Base-by-base conservation (phyloP, 257 asterid species). In the Petunia axillaris region DNA sequence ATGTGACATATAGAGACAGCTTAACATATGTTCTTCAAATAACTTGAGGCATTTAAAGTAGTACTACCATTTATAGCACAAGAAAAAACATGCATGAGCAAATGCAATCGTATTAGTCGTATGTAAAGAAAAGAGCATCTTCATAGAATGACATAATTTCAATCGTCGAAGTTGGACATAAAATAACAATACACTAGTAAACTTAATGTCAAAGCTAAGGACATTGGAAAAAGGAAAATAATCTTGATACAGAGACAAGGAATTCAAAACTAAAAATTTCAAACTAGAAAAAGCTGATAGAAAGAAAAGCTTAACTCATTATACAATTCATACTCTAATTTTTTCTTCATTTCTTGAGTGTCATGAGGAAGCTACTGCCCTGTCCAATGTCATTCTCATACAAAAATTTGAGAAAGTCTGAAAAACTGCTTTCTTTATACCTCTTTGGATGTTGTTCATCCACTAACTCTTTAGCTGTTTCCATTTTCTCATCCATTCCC, bases 401-500 rank as follows among this genome's bases (percentile, higher is more conserved):
- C 16, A 89, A 76, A 66, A 86, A 86, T 36, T 84, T 48, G 68
- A 91, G 71, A 37, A 88, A 89, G 62, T 91, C 91, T 60, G 79
- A 65, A n/a, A 91, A 88, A 37, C 91, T 85, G 68, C 93, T 89
- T 10, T 76, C 87, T 59, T 8, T 82, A 58, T 89, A 91, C 0
- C 80, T 81, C 37, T 50, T 81, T 0, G 84, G 87, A 46, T 83
- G 62, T 10, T 81, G 64, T 39, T 83, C 87, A 64, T 87, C 87
- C 25, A 84, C 85, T 43, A 87, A 60, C 77, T 91, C 94, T 74
- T 41, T 5, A 0, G 87, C 83, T 3, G 80, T 60, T 75, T 77
- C 82, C 85, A 90, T 81, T 36, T 86, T 86, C 81, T 77, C 91
- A 54, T 88, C 90, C 89, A 88, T 78, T 39, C 83, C 90, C 84